Evolutionary conservation across 495 filamentous ascomycete genomes (phyloP), one percentile per base, ranked within the genome.

Genomic region (Hypoxylon lienhwacheense): DNA sequence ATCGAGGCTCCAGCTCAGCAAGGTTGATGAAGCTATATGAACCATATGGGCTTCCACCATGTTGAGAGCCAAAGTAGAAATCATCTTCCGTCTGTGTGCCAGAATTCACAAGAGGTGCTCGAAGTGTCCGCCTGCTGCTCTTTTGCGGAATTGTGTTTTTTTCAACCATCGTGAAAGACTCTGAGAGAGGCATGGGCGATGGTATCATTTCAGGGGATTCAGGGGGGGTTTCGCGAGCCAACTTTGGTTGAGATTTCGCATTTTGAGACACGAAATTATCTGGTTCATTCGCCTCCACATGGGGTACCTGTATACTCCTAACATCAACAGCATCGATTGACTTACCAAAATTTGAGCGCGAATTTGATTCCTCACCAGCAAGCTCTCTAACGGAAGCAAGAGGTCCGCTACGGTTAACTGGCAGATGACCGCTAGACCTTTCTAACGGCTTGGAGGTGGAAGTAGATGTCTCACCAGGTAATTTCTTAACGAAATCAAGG

Each of bases 61-160:
- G 36, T 29, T 22, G 41, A 36, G 52, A 25, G 32, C n/a, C 26
- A 20, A 50, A 33, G 12, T 53, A 39, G 49, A 31, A 20, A 48
- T 59, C 59, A 43, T 65, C 57, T 60, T 75, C 73, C 53, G 73
- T 75, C 40, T 70, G 69, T 42, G 67, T 69, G 42, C 63, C 67
- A 41, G 49, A 61, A 36, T 63, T 34, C 17, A 57, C 51, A 37
- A 60, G 50, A 55, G 41, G 26, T 29, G 59, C 51, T 19, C 52
- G 55, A 28, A 32, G 59, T 37, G 47, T 22, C 10, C 55, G 51
- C 34, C 46, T 56, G 24, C 44, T 63, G 34, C 55, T 59, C 35
- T 64, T 66, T 61, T 66, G 61, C 35, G 58, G 63, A 53, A 63
- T 63, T 39, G 55, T 28, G 12, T 61, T 61, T 48, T 53, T 67